Evolutionary conservation across 2,329 filamentous ascomycete genomes (phyloP).

Genomic region (Apiospora pterosperma): DNA sequence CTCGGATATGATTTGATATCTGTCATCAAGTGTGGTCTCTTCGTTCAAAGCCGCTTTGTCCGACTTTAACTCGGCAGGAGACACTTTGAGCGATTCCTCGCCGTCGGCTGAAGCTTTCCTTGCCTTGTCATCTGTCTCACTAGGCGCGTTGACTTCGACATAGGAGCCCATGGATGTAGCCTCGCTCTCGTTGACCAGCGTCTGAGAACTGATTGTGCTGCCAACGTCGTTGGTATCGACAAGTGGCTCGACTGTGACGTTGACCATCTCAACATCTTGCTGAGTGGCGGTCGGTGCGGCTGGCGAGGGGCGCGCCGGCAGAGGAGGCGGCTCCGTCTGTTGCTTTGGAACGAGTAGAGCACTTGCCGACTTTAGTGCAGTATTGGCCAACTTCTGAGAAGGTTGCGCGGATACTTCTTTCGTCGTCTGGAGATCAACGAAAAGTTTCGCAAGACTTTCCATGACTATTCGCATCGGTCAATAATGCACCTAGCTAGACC

Average conservation of each 20-base stretch:
- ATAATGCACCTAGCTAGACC: not conserved
- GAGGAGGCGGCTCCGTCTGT: conserved; percentile 38
- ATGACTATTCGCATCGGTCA: conserved; percentile 52
- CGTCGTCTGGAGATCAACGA: conserved; percentile 65
- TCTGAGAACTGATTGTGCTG: conserved; percentile 50
- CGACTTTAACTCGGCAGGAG: conserved; percentile 7
- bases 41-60: conserved; percentile 16
- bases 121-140: not conserved
- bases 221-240: conserved; percentile 35
- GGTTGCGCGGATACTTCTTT: conserved; percentile 63
- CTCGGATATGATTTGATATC: conserved; percentile 34
- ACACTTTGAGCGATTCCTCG: conserved; percentile 18
- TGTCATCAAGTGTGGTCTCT: conserved; percentile 39
- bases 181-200: conserved; percentile 43
- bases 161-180: conserved; percentile 14
- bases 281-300: conserved; percentile 26
- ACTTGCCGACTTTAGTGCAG: conserved; percentile 63
- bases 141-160: conserved; percentile 4
- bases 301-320: conserved; percentile 46
- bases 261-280: conserved; percentile 33
- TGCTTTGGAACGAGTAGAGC: conserved; percentile 11
- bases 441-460: conserved; percentile 68
- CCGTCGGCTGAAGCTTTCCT: conserved; percentile 7
- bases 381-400: conserved; percentile 72
- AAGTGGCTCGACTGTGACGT: conserved; percentile 26